Base-by-base conservation (phyloP, 495 filamentous ascomycete species). In the Neurospora sp. region DNA sequence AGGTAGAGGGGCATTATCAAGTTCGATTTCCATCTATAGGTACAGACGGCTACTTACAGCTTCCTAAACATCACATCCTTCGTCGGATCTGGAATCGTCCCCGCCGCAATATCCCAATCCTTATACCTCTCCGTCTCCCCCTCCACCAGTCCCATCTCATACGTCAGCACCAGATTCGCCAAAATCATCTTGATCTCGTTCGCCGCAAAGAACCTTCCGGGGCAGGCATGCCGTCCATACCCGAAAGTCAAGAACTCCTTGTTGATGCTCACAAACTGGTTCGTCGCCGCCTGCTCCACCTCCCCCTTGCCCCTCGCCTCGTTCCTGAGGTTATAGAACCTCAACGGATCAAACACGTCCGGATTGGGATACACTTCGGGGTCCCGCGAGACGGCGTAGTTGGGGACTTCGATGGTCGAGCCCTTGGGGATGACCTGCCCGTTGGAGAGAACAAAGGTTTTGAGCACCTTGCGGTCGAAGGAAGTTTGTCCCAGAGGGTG, bases 171-270 rank as follows among this genome's bases (percentile, higher is more conserved):
- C 31, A 88, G 70, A 72, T 87, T 83, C 35, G 84, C 86, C 35
- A 90, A 68, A 40, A 90, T 83, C 39, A 85, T 81, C 76, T 90
- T 90, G 74, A 89, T 82, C 70, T 86, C 83, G 20, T 81, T 83
- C 4, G 80, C 79, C 0, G 86, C 88, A 61, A 90, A 89, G 77
- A 88, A 88, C 7, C 89, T 81, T 0, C 89, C 89, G 0, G 89
- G 89, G 75, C 88, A 89, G 0, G 89, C 87, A 70, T 90, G 85
- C 42, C 77, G 75, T 1, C 88, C 88, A 72, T 86, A 81, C 0
- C 88, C 87, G 69, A 87, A 90, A 3, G 76, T 78, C n/a, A 87
- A 48, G 68, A 81, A 76, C 6, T 81, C 74, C 2, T 78, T 75
- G 17, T 75, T 80, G 0, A 84, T 79, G 3, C 80, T 79, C 20